phyloP scores from a whole-genome alignment of 2,329 filamentous ascomycete genomes.

The Aureobasidium sp. region DNA sequence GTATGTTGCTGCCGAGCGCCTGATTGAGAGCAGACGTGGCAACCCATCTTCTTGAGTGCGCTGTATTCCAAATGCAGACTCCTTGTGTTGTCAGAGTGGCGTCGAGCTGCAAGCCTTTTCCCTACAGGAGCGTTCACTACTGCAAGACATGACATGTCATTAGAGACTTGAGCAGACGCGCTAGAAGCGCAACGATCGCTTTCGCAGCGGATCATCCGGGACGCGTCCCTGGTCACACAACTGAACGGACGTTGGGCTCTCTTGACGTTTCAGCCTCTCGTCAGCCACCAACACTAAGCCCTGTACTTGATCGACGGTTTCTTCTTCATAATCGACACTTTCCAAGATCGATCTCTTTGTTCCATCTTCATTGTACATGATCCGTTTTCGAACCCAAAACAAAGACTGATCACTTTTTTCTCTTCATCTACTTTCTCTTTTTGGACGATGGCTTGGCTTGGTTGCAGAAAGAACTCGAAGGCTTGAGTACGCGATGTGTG shows the following conservation, averaged over 20 bases:
- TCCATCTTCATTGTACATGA: background rate
- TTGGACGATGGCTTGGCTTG: background rate
- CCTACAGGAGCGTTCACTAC: background rate
- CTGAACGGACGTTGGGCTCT: background rate
- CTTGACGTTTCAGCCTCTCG: background rate
- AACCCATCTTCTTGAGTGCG: background rate
- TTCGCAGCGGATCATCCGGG: background rate
- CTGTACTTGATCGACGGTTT: background rate
- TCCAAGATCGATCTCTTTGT: background rate
- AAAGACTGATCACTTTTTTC: background rate
- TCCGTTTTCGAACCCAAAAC: background rate
- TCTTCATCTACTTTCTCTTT: background rate
- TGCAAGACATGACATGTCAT: no score
- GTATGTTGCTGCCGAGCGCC: constrained; percentile 73
- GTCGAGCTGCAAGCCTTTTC: background rate
- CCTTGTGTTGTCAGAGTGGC: background rate
- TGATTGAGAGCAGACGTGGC: constrained; percentile 51
- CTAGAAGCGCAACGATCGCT: background rate
- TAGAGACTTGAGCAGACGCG: no score
- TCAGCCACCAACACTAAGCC: background rate
- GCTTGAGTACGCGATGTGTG: background rate
- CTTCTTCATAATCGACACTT: background rate
- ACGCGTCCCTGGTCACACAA: background rate
- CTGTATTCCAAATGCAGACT: background rate
- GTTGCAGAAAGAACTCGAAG: background rate